A percentile compares a stretch with the other conserved stretches of the same genome.
These are phyloP conservation scores for Cordyceps cateniannulata DNA, from an alignment of 2,329 filamentous ascomycete genomes.

Conservation along the genomic window DNA sequence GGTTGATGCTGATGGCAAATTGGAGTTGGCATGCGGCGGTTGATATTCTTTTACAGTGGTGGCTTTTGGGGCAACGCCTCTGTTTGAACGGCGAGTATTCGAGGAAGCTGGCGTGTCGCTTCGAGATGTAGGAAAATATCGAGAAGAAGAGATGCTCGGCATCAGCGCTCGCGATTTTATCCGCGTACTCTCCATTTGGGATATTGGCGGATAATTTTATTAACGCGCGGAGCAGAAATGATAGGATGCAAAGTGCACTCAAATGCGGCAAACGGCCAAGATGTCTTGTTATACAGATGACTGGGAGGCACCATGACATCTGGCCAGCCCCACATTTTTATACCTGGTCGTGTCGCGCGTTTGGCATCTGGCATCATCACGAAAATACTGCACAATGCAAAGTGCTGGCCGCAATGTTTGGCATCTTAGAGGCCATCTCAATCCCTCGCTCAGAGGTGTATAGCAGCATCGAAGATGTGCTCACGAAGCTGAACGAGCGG, in stretches of 20 bases:
- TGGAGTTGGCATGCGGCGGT: not conserved
- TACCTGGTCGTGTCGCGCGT: not conserved
- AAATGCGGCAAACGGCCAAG: not conserved
- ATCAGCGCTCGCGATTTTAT: not conserved
- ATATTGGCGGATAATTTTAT: not conserved
- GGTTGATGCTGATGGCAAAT: not conserved
- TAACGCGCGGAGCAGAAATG: not conserved
- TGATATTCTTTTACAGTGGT: not conserved
- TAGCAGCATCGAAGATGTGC: slow-evolving; percentile 35
- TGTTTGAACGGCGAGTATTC: not conserved
- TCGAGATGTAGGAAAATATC: not conserved
- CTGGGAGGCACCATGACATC: not conserved
- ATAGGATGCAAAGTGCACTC: not conserved
- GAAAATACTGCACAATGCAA: slow-evolving; percentile 21
- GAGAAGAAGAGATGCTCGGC: not conserved
- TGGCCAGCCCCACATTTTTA: not conserved
- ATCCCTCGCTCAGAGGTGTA: slow-evolving; percentile 31
- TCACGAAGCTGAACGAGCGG: slow-evolving; percentile 32
- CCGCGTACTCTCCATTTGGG: not conserved
- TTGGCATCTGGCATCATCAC: slow-evolving; percentile 3
- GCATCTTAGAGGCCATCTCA: slow-evolving; percentile 34
- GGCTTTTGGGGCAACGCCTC: not conserved
- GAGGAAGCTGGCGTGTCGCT: not conserved
- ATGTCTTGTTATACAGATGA: not conserved
- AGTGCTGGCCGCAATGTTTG: slow-evolving; percentile 32